These are phyloP conservation scores for Micractinium conductrix DNA, from an alignment of 139 green algal genomes.

Conservation along the genomic window DNA sequence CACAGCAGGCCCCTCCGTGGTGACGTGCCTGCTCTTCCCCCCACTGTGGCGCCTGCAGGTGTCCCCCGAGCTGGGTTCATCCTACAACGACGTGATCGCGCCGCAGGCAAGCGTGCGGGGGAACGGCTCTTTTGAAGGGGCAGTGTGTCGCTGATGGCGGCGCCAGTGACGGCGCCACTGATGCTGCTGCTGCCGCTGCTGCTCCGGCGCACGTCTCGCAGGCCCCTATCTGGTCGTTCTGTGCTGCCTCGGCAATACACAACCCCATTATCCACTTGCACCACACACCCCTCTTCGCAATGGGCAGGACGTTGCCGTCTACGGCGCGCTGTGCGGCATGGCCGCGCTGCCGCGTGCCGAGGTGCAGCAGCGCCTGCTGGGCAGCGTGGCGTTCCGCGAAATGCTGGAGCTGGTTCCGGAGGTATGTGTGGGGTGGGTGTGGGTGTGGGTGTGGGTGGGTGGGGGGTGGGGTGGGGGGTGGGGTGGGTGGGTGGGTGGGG, in stretches of 20 bases:
- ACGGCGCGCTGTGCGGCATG: conserved; percentile 89
- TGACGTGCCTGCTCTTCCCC: not conserved
- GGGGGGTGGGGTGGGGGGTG: not conserved
- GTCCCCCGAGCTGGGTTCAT: conserved; percentile 69
- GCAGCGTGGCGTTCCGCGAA: conserved; percentile 87
- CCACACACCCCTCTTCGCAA: too few relatives aligned
- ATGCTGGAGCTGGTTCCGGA: conserved; percentile 90
- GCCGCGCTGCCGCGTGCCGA: conserved; percentile 85
- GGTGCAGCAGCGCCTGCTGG: conserved; percentile 76
- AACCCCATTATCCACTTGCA: too few relatives aligned
- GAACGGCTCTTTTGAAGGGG: too few relatives aligned
- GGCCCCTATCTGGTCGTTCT: too few relatives aligned
- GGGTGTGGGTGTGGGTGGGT: not conserved
- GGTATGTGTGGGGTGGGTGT: conserved; percentile 37
- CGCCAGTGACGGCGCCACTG: too few relatives aligned
- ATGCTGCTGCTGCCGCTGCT: too few relatives aligned
- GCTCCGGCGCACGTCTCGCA: too few relatives aligned
- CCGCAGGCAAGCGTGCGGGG: conserved; percentile 56
- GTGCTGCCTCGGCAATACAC: too few relatives aligned
- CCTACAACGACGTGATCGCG: conserved; percentile 82
- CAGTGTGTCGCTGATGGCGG: too few relatives aligned
- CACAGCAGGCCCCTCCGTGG: too few relatives aligned
- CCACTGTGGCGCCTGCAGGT: conserved; percentile 52
- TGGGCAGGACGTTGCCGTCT: conserved; percentile 82
- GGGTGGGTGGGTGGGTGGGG: not conserved